Base-by-base conservation (phyloP, 108 stramenopile species). In the Epipyxis sp. region DNA sequence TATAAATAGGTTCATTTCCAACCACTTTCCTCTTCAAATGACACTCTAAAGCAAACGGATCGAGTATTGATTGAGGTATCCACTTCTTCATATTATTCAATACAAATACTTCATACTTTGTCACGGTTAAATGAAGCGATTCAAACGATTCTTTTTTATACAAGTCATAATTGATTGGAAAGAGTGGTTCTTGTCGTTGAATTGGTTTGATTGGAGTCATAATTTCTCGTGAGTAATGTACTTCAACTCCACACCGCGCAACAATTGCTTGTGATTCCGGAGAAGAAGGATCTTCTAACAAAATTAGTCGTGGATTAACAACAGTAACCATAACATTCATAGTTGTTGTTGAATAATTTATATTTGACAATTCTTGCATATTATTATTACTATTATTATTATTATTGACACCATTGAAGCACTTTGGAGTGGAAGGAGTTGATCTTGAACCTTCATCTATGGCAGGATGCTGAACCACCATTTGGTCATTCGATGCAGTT, bases 231-330 rank as follows among this genome's bases (percentile, higher is more conserved):
- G 46, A 30, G 50, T 30, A 74, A 32, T 57, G 71, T 10, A 74
- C 44, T 13, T 39, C 34, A 16, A 74, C 3, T 13, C 25, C 71
- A 74, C 71, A 74, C 34, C 43, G 6, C 3, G 10, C 71, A 16
- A 74, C 71, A 39, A 74, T 74, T 6, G 71, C 71, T 27, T 37
- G 44, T 6, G 71, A 42, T 54, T 46, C 44, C 43, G 25, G 3
- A 6, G 27, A 43, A 29, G 71, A 13, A 6, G 71, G 71, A 42
- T 74, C 71, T 25, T 74, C 71, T 42, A 74, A 74, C 27, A 74
- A 74, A 39, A 74, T 46, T 32, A 74, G 25, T 37, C 43, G 37
- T 13, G 71, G 34, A 39, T 74, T 74, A 6, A 57, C 46, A 37
- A 74, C 34, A 34, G 10, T 46, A 27, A 74, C 46, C 50, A 20